Evolutionary conservation across 2,329 filamentous ascomycete genomes (phyloP), one percentile per base, ranked within the genome.

Genomic region (Sporothrix curviconia): DNA sequence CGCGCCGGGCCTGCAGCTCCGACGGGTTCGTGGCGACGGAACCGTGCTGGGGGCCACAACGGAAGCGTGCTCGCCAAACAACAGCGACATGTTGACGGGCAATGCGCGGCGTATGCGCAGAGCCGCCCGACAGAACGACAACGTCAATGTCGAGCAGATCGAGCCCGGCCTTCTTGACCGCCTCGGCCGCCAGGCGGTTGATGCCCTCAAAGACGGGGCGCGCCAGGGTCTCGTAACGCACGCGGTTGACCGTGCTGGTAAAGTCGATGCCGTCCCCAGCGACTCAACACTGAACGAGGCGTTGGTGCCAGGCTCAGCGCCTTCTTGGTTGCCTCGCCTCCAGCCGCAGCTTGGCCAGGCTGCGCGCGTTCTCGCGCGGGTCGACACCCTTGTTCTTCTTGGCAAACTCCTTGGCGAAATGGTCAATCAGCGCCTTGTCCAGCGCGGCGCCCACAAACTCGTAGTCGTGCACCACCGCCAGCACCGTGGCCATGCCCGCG

Each of bases 341-440:
- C 49, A 91, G 80, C 74, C 90, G 92, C 64, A 99, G 79, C 81
- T 97, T 99, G 61, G 94, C 92, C 66, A 96, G 76, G 66, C 88
- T 87, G 67, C 86, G 86, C 56, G 86, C 79, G 70, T 94, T 90
- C 69, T 86, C 81, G 65, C 92, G 83, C 22, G 94, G 94, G 72
- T 97, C 94, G 58, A 83, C 83, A 36, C 73, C 74, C 76, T 86
- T 87, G 82, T 97, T 84, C 81, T 95, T 96, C 83, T 99, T 97
- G 69, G 94, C 82, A 76, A 99, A 99, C 75, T 99, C 94, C 81
- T 99, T 99, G 66, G 92, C 89, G 66, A 97, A 96, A 79, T 96
- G 87, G 71, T 99, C 92, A 71, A 96, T 89, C 59, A 99, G 81
- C 51, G 92, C 87, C 71, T 94, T 83, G 77, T 99, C 94, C 58